Conservation (phyloP, 352 stramenopile genomes). For the Aphanomyces stellatus region DNA sequence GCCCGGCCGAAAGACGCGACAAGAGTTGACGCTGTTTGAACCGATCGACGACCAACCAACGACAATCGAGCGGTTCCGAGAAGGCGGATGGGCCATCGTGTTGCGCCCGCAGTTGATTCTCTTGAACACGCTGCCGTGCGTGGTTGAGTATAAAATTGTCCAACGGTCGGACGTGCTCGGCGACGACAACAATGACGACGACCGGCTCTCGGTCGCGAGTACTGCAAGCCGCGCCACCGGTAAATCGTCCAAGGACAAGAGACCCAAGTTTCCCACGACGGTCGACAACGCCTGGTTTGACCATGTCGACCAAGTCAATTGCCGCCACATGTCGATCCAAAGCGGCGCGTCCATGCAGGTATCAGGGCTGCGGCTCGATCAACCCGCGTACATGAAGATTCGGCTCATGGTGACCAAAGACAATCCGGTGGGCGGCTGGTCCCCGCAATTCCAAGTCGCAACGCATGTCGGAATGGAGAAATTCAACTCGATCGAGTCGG, state of each 20-base stretch:
- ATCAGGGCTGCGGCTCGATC: conserved; percentile 62
- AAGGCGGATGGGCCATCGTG: conserved; percentile 61
- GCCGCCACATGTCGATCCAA: conserved; percentile 56
- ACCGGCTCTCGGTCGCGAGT: not conserved
- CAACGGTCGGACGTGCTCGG: conserved; percentile 63
- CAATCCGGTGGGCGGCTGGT: conserved; percentile 29
- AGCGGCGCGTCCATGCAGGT: conserved; percentile 75
- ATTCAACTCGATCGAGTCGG: conserved; percentile 36
- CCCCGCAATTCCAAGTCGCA: conserved; percentile 46
- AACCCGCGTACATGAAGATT: conserved; percentile 66
- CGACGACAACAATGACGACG: no score
- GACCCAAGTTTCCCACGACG: not conserved
- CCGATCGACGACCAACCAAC: conserved; percentile 81
- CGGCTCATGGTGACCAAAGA: conserved; percentile 34
- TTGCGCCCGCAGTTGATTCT: conserved; percentile 76
- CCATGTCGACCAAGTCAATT: conserved; percentile 73
- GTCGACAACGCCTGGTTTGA: conserved; percentile 27
- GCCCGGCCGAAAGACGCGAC: conserved; percentile 44
- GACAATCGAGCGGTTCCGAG: conserved; percentile 63
- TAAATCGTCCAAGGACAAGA: not conserved
- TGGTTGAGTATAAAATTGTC: conserved; percentile 77
- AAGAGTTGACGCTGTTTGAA: conserved; percentile 32
- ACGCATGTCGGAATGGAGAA: conserved; percentile 36
- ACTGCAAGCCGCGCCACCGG: not conserved
- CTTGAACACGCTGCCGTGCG: conserved; percentile 75